A percentile compares a stretch with the other conserved stretches of the same genome.
These are phyloP conservation scores for Berkeleyomyces rouxiae DNA, from an alignment of 2,329 filamentous ascomycete species.

Conservation along the genomic window DNA sequence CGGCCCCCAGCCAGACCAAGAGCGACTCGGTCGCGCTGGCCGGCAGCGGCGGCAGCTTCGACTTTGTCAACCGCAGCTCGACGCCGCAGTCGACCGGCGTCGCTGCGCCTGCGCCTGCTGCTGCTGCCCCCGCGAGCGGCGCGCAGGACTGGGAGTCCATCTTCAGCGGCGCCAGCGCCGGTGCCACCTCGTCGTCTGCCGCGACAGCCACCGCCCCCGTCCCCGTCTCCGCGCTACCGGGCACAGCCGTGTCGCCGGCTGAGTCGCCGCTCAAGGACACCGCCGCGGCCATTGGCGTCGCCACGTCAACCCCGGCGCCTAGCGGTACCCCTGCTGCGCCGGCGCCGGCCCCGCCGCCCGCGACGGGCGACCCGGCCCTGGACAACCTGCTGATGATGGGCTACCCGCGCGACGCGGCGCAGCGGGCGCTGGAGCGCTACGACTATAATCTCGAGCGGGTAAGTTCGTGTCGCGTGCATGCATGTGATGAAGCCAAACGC, in stretches of 20 bases:
- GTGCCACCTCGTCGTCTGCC: constrained; percentile 1
- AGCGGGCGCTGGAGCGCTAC: constrained; percentile 76
- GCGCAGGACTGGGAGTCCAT: constrained; percentile 88
- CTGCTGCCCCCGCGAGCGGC: constrained; percentile 24
- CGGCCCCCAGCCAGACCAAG: constrained; percentile 37
- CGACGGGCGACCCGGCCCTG: constrained; percentile 77
- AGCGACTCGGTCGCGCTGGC: constrained; percentile 35
- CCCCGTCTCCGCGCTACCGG: constrained; percentile 13
- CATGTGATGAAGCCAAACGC: not conserved
- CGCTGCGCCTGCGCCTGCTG: constrained; percentile 16
- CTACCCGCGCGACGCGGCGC: constrained; percentile 55
- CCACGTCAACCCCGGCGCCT: constrained; percentile 1
- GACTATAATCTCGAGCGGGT: constrained; percentile 95
- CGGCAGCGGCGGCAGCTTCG: constrained; percentile 39
- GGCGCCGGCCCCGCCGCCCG: constrained; percentile 39
- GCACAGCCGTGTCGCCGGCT: no score
- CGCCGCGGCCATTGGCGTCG: not conserved
- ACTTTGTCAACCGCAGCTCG: constrained; percentile 30
- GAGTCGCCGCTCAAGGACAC: not conserved
- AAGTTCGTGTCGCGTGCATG: constrained; percentile 21
- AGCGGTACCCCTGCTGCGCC: constrained; percentile 17
- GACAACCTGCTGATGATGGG: constrained; percentile 86
- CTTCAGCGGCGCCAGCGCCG: constrained; percentile 57
- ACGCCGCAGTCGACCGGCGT: constrained; percentile 15
- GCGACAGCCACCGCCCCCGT: constrained; percentile 17